Conservation (phyloP, 2,329 filamentous ascomycete genomes). For the Diaporthe vexans region DNA sequence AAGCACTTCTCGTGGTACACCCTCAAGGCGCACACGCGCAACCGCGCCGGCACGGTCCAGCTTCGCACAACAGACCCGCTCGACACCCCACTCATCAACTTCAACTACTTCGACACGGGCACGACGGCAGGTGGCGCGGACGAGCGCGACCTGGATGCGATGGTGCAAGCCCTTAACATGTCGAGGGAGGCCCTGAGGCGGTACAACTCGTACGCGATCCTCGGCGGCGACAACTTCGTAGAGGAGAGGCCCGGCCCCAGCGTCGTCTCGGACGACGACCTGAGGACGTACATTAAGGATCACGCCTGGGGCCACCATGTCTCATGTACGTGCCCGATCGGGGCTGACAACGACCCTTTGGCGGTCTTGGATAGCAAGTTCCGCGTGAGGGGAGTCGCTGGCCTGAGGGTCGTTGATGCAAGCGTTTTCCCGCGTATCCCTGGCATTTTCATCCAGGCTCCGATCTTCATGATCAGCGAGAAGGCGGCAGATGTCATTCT, state of each 20-base stretch:
- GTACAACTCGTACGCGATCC: conserved; percentile 53
- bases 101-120: conserved; percentile 69
- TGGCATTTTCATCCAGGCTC: conserved; percentile 59
- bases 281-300: conserved; percentile 14
- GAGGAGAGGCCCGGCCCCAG: conserved; percentile 20
- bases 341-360: conserved; percentile 18
- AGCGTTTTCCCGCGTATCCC: conserved; percentile 62
- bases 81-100: conserved; percentile 73
- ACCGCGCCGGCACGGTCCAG: conserved; percentile 72
- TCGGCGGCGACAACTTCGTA: conserved; percentile 24
- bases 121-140: conserved; percentile 49
- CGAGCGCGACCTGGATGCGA: conserved; percentile 59
- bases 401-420: conserved; percentile 70
- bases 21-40: conserved; percentile 75
- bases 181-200: conserved; percentile 69
- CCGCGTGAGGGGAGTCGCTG: conserved; percentile 64
- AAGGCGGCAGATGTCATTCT: conserved; percentile 70
- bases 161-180: conserved; percentile 64
- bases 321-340: conserved; percentile 34
- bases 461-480: conserved; percentile 52
- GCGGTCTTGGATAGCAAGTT: conserved; percentile 66
- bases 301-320: conserved; percentile 34
- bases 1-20: conserved; percentile 62
- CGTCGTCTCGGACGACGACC: conserved; percentile 18
- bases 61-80: conserved; percentile 73